phyloP scores from a whole-genome alignment of 2,329 filamentous ascomycete genomes.

The Aspergillus floridensis region DNA sequence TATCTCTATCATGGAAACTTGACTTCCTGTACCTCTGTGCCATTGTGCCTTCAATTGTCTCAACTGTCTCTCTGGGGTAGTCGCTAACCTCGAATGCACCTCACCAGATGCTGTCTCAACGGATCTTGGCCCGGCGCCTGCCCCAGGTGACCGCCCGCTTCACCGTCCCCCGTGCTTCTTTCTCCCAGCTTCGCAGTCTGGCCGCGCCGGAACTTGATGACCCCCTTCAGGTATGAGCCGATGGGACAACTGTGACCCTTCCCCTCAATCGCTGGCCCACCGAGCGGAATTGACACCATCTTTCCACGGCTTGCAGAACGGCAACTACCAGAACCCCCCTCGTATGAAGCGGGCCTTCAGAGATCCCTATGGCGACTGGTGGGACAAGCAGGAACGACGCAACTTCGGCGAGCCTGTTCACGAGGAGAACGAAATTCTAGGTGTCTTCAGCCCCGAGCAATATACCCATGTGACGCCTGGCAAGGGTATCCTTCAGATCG shows the following conservation, averaged over 20 bases:
- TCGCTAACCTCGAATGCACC: conserved; percentile 20
- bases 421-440: conserved; percentile 91
- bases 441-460: conserved; percentile 82
- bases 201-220: conserved; percentile 42
- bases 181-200: conserved; percentile 42
- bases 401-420: conserved; percentile 97
- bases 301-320: conserved; percentile 38
- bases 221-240: conserved; percentile 42
- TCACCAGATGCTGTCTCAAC: conserved; percentile 46
- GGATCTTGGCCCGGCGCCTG: conserved; percentile 44
- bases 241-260: not conserved
- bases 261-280: not conserved
- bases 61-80: not conserved
- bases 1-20: not conserved
- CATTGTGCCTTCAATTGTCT: too few species aligned
- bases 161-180: conserved; percentile 41
- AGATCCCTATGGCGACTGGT: conserved; percentile 91
- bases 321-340: conserved; percentile 49
- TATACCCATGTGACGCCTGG: conserved; percentile 79
- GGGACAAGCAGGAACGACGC: conserved; percentile 94
- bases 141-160: conserved; percentile 39
- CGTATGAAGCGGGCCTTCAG: conserved; percentile 83
- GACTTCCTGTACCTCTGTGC: not conserved
- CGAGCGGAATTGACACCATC: conserved; percentile 14
- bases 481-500: conserved; percentile 67